Conservation (phyloP, 352 stramenopile species). For the Phytophthora sp. region DNA sequence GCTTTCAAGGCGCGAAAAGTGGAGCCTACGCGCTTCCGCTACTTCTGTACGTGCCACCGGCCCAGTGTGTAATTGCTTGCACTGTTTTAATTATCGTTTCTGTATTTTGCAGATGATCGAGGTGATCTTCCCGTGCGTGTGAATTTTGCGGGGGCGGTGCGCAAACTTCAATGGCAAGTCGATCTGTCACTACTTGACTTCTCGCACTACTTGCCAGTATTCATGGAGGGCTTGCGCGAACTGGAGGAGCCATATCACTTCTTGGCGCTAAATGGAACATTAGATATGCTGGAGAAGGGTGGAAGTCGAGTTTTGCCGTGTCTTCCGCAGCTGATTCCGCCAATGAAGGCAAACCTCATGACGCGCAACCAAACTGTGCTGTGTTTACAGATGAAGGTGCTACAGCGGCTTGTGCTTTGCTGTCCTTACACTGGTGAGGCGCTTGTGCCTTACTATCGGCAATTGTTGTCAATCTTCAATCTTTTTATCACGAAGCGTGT, state of each 20-base stretch:
- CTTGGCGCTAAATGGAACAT: constrained; percentile 73
- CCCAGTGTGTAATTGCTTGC: too few species aligned
- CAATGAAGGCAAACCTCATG: constrained; percentile 90
- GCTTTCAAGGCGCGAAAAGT: constrained; percentile 73
- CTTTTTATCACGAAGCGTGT: constrained; percentile 91
- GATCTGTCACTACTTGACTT: constrained; percentile 82
- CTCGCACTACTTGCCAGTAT: constrained; percentile 90
- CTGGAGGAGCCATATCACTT: constrained; percentile 87
- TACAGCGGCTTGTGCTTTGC: constrained; percentile 72
- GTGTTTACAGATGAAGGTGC: constrained; percentile 78
- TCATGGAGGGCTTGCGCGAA: constrained; percentile 93
- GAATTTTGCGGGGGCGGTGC: constrained; percentile 75
- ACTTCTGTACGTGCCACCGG: constrained; percentile 72
- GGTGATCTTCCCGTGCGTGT: constrained; percentile 75
- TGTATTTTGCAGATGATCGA: constrained; percentile 56
- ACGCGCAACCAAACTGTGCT: constrained; percentile 77
- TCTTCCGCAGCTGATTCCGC: constrained; percentile 54
- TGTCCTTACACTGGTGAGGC: constrained; percentile 86
- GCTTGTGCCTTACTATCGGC: constrained; percentile 93
- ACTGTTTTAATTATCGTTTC: too few species aligned
- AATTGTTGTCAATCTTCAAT: constrained; percentile 93
- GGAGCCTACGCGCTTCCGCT: constrained; percentile 78
- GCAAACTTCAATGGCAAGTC: constrained; percentile 77
- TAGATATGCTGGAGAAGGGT: constrained; percentile 86
- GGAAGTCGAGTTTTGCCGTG: constrained; percentile 66